These are phyloP conservation scores for Cutaneotrichosporon sp. DNA, from an alignment of 1,284 basidiomycete species.

Conservation along the genomic window DNA sequence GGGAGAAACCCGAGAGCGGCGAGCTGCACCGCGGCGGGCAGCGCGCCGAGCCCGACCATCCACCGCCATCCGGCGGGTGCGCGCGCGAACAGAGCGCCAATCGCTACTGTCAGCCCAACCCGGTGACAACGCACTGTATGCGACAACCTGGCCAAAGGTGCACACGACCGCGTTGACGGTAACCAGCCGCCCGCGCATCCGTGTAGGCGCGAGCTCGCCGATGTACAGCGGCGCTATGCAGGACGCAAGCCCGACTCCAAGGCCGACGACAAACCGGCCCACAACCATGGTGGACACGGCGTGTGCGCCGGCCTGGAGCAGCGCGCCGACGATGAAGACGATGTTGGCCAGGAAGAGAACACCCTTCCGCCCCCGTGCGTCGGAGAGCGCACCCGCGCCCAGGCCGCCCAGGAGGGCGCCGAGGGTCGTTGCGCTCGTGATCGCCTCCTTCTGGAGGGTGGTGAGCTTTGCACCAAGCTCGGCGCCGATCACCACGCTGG, in stretches of 20 bases:
- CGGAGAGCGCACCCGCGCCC: conserved; percentile 68
- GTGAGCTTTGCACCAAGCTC: conserved; percentile 67
- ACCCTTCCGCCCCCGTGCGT: conserved; percentile 68
- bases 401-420: conserved; percentile 75
- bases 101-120: conserved; percentile 40
- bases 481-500: conserved; percentile 63
- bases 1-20: conserved; percentile 66
- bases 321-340: conserved; percentile 73
- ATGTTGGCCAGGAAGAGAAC: conserved; percentile 71
- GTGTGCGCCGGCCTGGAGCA: conserved; percentile 61
- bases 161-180: conserved; percentile 55
- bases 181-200: conserved; percentile 73
- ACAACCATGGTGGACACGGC: conserved; percentile 73
- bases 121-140: conserved; percentile 58
- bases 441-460: conserved; percentile 72
- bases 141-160: conserved; percentile 68
- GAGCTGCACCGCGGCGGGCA: conserved; percentile 69
- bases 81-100: conserved; percentile 70
- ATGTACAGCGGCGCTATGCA: conserved; percentile 81
- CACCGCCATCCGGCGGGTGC: conserved; percentile 71
- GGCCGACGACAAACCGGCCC: conserved; percentile 68
- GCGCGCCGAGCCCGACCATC: conserved; percentile 75
- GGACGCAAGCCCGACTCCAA: conserved; percentile 63
- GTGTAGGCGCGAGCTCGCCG: conserved; percentile 76
- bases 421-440: conserved; percentile 76